phyloP scores from a whole-genome alignment of 2,329 filamentous ascomycete species.

The Cordyceps cateniannulata region DNA sequence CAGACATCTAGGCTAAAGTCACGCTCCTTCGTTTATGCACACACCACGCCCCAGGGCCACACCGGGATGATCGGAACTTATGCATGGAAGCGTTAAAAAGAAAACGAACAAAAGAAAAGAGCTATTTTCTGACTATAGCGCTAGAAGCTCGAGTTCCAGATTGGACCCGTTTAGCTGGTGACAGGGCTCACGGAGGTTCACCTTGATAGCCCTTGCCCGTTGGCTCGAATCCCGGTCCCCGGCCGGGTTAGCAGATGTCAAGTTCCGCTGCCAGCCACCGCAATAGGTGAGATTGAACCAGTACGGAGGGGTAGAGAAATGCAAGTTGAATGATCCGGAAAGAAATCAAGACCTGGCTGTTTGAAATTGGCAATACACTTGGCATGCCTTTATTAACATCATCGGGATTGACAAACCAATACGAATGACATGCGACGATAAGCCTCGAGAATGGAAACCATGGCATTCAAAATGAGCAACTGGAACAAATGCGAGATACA shows the following conservation, averaged over 20 bases:
- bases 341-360: neutral
- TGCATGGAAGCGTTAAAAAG: constrained; percentile 1
- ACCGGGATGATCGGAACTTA: neutral
- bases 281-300: neutral
- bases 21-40: neutral
- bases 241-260: neutral
- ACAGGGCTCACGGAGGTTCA: constrained; percentile 1
- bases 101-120: neutral
- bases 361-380: neutral
- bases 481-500: neutral
- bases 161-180: neutral
- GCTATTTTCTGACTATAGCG: constrained; percentile 10
- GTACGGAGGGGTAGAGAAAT: neutral
- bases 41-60: neutral
- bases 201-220: neutral
- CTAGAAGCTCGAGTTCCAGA: neutral
- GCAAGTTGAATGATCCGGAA: neutral
- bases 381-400: neutral
- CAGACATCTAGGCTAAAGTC: neutral
- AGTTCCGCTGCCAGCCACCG: neutral
- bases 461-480: neutral
- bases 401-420: neutral
- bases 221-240: neutral
- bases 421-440: neutral
- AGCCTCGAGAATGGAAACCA: neutral